Evolutionary conservation across 73 alveolate species (phyloP).

Genomic region (Paraurostyla sp.): DNA sequence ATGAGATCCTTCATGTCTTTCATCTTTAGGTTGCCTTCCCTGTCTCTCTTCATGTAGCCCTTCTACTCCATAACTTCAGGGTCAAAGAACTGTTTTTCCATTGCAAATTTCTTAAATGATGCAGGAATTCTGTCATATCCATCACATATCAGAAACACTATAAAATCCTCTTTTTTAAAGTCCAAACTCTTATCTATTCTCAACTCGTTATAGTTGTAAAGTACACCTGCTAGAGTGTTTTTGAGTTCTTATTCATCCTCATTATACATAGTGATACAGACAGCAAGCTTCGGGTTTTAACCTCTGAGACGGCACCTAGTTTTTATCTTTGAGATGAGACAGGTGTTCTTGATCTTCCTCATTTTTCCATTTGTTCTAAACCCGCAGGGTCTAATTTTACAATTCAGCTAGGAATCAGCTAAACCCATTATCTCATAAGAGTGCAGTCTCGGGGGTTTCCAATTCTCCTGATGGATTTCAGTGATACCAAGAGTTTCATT

Average conservation of each 20-base stretch:
- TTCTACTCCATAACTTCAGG: not conserved
- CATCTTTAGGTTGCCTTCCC: not conserved
- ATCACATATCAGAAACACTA: not conserved
- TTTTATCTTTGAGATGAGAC: not conserved
- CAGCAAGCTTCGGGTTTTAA: not conserved
- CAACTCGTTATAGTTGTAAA: not conserved
- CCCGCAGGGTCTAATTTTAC: not conserved
- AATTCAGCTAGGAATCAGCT: not conserved
- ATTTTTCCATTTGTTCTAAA: not conserved
- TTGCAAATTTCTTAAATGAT: not conserved
- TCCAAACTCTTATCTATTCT: not conserved
- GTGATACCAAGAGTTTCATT: too few relatives aligned
- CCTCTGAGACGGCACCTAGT: not conserved
- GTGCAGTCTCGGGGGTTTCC: not conserved
- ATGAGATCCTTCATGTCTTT: too few relatives aligned
- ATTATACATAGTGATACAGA: too few relatives aligned
- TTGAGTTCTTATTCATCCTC: not conserved
- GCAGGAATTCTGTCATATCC: not conserved
- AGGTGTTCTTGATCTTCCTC: not conserved
- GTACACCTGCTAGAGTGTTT: not conserved
- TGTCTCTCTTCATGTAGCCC: not conserved
- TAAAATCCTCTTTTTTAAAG: too few relatives aligned
- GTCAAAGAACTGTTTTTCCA: constrained; percentile 40
- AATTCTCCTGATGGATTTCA: too few relatives aligned
- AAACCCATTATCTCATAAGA: not conserved